Evolutionary conservation across 306 rosid genomes (phyloP).

Genomic region (Fragaria vesca): DNA sequence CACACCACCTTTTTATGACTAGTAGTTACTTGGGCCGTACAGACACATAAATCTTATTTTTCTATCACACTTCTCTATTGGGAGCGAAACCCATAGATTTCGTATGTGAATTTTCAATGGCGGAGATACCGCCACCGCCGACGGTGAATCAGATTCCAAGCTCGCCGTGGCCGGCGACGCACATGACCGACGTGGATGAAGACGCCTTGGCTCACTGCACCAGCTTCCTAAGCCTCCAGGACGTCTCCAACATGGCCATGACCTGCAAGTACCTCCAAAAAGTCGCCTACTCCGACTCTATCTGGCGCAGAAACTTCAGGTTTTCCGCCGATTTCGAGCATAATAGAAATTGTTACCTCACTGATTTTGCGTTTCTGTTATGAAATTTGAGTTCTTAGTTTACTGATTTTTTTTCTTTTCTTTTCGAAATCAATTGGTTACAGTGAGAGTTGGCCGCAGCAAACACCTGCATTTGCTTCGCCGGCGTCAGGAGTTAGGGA

Average conservation of each 20-base stretch:
- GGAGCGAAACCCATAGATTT: neutral
- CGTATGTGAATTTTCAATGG: slow-evolving; percentile 25
- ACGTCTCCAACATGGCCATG: slow-evolving; percentile 64
- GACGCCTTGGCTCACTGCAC: slow-evolving; percentile 66
- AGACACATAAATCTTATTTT: neutral
- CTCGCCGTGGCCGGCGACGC: slow-evolving; percentile 16
- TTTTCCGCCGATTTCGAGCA: slow-evolving; percentile 11
- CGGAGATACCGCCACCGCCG: neutral
- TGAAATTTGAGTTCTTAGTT: neutral
- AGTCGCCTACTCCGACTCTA: slow-evolving; percentile 65
- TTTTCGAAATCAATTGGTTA: neutral
- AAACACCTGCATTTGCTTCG: slow-evolving; percentile 17
- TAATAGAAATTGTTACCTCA: neutral
- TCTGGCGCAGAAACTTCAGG: slow-evolving; percentile 70
- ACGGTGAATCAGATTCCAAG: slow-evolving; percentile 9
- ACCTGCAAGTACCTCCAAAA: slow-evolving; percentile 58
- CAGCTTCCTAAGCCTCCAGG: slow-evolving; percentile 44
- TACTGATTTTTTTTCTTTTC: neutral
- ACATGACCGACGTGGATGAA: slow-evolving; percentile 46
- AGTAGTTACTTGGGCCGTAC: neutral
- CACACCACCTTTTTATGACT: neutral
- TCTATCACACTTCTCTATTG: neutral
- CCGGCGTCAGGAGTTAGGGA: slow-evolving; percentile 46
- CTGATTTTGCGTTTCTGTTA: neutral
- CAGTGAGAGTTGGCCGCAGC: slow-evolving; percentile 57